A percentile compares a stretch with the other conserved stretches of the same genome.
Conservation (phyloP, 2,329 filamentous ascomycete genomes). For the Claviceps sp. region DNA sequence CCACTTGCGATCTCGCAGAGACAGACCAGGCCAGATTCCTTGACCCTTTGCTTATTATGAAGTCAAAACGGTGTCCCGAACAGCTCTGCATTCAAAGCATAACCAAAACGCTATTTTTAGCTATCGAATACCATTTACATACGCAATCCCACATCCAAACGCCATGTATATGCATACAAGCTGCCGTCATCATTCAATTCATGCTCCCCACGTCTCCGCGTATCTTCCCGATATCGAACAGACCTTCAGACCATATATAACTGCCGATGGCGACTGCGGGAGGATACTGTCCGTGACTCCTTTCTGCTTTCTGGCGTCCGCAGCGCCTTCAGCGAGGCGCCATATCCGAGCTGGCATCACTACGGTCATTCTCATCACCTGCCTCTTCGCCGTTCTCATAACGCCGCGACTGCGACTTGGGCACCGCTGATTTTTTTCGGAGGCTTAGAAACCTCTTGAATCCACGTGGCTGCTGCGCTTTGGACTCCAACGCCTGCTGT, state of each 20-base stretch:
- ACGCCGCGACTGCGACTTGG: conserved; percentile 2
- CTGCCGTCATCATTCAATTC: background rate
- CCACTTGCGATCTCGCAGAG: too few species aligned
- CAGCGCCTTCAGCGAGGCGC: conserved; percentile 2
- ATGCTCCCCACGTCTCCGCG: background rate
- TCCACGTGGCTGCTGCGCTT: conserved; percentile 20
- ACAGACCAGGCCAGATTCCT: too few species aligned
- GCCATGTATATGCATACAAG: background rate
- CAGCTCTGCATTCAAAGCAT: background rate
- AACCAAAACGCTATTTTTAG: background rate
- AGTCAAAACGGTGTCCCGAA: background rate
- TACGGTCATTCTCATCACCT: conserved; percentile 10
- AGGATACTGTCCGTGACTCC: background rate
- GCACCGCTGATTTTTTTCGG: conserved; percentile 21
- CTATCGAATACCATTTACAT: background rate
- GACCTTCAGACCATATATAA: too few species aligned
- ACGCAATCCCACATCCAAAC: background rate
- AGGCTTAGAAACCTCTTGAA: conserved; percentile 34
- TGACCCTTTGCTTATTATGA: too few species aligned
- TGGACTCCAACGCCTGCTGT: conserved; percentile 4
- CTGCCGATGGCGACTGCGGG: too few species aligned
- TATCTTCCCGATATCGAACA: background rate
- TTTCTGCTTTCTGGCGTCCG: background rate
- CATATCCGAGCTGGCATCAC: conserved; percentile 5
- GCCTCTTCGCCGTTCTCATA: conserved; percentile 12